Percentiles rank a stretch among this genome's conserved stretches.
These are phyloP conservation scores for Exophiala spinifera DNA, from an alignment of 2,329 filamentous ascomycete species.

Conservation along the genomic window DNA sequence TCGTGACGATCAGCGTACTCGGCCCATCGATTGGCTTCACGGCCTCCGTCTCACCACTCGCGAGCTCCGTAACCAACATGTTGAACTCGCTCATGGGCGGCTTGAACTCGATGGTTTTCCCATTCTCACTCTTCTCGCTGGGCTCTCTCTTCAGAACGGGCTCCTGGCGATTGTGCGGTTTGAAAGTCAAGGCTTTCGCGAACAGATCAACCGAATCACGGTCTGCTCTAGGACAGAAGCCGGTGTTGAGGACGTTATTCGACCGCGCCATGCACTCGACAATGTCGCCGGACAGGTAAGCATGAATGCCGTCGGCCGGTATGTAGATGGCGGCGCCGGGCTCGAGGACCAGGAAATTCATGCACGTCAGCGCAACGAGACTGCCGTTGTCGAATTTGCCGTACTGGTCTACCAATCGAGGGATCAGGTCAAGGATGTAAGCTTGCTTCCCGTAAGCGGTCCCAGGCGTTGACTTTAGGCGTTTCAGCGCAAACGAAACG, in stretches of 20 bases:
- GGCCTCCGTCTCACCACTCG: conserved; percentile 56
- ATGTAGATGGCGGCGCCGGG: conserved; percentile 68
- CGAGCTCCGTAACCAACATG: conserved; percentile 60
- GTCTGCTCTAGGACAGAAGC: conserved; percentile 67
- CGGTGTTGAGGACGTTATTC: conserved; percentile 71
- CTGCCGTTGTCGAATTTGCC: conserved; percentile 61
- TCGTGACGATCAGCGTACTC: conserved; percentile 61
- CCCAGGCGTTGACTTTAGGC: conserved; percentile 49
- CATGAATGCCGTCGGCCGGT: conserved; percentile 70
- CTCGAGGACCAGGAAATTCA: conserved; percentile 68
- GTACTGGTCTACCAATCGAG: conserved; percentile 64
- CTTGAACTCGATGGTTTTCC: conserved; percentile 61
- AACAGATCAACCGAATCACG: conserved; percentile 65
- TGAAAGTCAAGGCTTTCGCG: conserved; percentile 60
- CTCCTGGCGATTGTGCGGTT: conserved; percentile 57
- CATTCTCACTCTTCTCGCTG: conserved; percentile 53
- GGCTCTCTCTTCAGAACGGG: conserved; percentile 52
- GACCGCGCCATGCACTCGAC: conserved; percentile 75
- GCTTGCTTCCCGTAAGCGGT: conserved; percentile 50
- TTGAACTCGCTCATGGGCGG: conserved; percentile 72
- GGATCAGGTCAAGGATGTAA: conserved; percentile 64
- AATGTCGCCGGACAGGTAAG: conserved; percentile 69
- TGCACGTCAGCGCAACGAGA: conserved; percentile 66
- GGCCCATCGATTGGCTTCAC: conserved; percentile 58
- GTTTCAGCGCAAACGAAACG: conserved; percentile 53